phyloP scores from a whole-genome alignment of 768 basidiomycete species.

The Podaxis rugospora region DNA sequence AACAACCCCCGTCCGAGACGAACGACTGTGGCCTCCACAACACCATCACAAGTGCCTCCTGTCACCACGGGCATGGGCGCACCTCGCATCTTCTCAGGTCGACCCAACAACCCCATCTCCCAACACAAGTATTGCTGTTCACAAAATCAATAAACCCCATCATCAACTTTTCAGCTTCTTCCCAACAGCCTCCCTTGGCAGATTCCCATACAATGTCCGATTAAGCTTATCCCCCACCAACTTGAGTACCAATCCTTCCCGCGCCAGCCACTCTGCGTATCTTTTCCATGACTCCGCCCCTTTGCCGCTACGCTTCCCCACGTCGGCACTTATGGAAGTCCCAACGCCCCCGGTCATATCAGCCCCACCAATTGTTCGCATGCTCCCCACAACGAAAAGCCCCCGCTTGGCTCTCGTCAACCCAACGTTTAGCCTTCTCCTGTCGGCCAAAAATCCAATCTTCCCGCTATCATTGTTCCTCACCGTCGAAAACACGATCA shows the following conservation, averaged over 20 bases:
- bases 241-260: constrained; percentile 47
- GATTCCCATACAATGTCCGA: constrained; percentile 37
- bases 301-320: constrained; percentile 26
- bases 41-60: not conserved
- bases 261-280: constrained; percentile 52
- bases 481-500: constrained; percentile 90
- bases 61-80: constrained; percentile 5
- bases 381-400: constrained; percentile 75
- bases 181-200: constrained; percentile 18
- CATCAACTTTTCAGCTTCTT: constrained; percentile 1
- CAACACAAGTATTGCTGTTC: not conserved
- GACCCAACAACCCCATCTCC: not conserved
- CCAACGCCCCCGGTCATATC: not conserved
- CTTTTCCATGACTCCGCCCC: constrained; percentile 57
- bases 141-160: not conserved
- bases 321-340: constrained; percentile 9
- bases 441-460: constrained; percentile 88
- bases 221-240: constrained; percentile 39
- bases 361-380: constrained; percentile 50
- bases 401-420: constrained; percentile 85
- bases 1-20: not conserved
- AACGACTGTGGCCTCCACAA: not conserved
- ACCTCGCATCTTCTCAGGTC: not conserved
- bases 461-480: constrained; percentile 72
- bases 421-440: constrained; percentile 84